Evolutionary conservation across 176 grass and related monocot species (phyloP).

Genomic region (Avena atlantica): DNA sequence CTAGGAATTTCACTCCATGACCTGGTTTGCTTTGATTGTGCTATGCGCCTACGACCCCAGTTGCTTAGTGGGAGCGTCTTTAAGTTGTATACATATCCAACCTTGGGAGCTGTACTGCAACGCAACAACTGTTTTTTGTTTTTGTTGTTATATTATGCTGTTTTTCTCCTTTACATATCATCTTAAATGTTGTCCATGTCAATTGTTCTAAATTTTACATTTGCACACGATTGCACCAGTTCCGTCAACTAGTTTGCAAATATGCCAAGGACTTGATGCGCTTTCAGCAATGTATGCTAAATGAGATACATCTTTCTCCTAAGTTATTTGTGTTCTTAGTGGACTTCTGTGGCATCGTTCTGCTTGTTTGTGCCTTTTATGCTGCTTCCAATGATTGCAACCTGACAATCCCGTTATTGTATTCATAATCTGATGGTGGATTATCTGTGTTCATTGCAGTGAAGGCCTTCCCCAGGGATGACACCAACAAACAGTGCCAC

Average conservation of each 20-base stretch:
- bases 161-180: background rate
- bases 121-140: background rate
- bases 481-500: conserved; percentile 62
- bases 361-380: background rate
- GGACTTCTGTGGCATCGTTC: background rate
- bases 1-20: background rate
- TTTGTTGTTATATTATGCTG: background rate
- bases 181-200: too few relatives aligned
- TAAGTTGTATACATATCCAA: background rate
- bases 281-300: background rate
- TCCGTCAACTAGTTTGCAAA: too few relatives aligned
- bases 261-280: background rate
- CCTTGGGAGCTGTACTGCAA: background rate
- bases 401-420: too few relatives aligned
- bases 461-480: conserved; percentile 92
- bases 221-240: background rate
- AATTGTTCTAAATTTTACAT: background rate
- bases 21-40: too few relatives aligned
- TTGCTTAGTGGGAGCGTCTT: background rate
- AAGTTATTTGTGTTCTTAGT: background rate
- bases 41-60: background rate
- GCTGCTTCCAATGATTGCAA: background rate
- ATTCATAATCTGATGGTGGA: background rate
- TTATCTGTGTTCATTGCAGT: conserved; percentile 52
- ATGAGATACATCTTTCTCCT: background rate